Percentiles rank a stretch among this genome's conserved stretches.
Evolutionary conservation across 345 rosid genomes (phyloP).

Genomic region (Cardamine chenopodiifolia): DNA sequence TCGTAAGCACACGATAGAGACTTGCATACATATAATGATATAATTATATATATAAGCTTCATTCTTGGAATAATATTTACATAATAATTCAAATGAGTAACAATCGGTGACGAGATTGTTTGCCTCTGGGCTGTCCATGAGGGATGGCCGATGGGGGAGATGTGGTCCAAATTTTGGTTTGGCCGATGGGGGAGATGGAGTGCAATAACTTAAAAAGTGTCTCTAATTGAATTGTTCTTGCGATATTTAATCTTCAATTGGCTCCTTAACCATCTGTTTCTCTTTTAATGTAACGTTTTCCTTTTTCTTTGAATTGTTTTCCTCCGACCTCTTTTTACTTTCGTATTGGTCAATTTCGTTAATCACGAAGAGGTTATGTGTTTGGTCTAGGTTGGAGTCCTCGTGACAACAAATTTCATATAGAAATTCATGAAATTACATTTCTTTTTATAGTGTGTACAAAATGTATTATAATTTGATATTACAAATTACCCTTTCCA

Average conservation of each 20-base stretch:
- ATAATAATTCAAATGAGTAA: conserved; percentile 19
- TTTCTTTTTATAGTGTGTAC: neutral
- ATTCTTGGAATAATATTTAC: conserved; percentile 21
- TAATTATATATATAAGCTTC: neutral
- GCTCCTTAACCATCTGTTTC: conserved; percentile 24
- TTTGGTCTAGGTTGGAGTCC: neutral
- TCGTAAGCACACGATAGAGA: conserved; percentile 27
- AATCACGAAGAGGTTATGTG: conserved; percentile 27
- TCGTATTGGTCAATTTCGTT: conserved; percentile 24
- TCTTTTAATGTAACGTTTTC: neutral
- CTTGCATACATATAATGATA: neutral
- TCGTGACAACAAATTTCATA: conserved; percentile 21
- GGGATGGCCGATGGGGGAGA: conserved; percentile 1
- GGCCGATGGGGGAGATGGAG: neutral
- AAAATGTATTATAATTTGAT: neutral
- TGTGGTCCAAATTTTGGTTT: conserved; percentile 28
- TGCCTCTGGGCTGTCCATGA: conserved; percentile 26
- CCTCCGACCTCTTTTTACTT: neutral
- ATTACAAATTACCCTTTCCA: neutral
- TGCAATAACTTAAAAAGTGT: conserved; percentile 11
- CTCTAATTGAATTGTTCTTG: conserved; percentile 9
- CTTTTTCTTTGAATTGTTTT: neutral
- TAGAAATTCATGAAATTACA: neutral
- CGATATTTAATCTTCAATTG: conserved; percentile 16
- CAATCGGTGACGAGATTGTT: conserved; percentile 14